Evolutionary conservation across 495 filamentous ascomycete genomes (phyloP).

Genomic region (Coniosporium apollinis): DNA sequence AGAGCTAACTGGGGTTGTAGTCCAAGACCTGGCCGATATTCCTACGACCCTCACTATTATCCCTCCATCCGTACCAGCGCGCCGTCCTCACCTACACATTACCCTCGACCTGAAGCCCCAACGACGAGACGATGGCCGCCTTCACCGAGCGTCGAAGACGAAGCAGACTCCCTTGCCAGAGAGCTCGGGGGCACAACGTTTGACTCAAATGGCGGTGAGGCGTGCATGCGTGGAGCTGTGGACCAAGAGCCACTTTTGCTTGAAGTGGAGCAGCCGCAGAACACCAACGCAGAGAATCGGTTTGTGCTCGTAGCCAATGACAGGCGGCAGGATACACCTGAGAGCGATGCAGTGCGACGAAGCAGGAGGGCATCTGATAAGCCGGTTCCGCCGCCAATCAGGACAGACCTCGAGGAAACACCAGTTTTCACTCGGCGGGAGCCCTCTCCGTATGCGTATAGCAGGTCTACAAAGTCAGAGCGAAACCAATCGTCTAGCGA

Average conservation of each 20-base stretch:
- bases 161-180: conserved; percentile 17
- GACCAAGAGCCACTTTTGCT: conserved; percentile 26
- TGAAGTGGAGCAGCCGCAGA: conserved; percentile 13
- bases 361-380: background rate
- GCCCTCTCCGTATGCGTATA: conserved; percentile 22
- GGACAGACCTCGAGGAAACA: conserved; percentile 14
- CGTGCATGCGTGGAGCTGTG: conserved; percentile 17
- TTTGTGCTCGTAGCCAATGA: conserved; percentile 3
- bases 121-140: conserved; percentile 18
- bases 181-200: conserved; percentile 11
- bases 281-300: too few relatives aligned
- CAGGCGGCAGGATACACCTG: too few relatives aligned
- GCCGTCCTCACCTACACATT: conserved; percentile 7
- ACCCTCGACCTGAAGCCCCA: conserved; percentile 2
- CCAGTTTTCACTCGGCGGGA: conserved; percentile 15
- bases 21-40: background rate
- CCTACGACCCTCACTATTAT: conserved; percentile 13
- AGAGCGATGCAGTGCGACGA: background rate
- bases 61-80: conserved; percentile 11
- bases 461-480: conserved; percentile 11
- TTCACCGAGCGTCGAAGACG: conserved; percentile 21
- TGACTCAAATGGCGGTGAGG: conserved; percentile 15
- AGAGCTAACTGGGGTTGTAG: background rate
- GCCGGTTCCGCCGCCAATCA: conserved; percentile 11
- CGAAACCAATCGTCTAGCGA: conserved; percentile 10